phyloP scores from a whole-genome alignment of 2,329 filamentous ascomycete genomes.

The Pseudofabraea citricarpa region DNA sequence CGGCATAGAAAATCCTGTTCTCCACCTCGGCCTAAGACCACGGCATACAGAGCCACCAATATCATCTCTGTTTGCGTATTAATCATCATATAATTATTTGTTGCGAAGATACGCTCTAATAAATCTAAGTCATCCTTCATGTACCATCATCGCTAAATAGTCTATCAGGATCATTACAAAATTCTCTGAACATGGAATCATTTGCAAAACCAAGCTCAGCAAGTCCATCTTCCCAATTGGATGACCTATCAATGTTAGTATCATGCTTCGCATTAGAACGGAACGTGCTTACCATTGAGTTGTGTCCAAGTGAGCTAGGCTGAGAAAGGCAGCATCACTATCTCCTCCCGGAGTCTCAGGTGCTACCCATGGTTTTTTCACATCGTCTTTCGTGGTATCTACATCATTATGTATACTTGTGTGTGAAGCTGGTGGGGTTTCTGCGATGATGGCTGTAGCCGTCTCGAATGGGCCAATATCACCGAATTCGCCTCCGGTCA shows the following conservation, averaged over 20 bases:
- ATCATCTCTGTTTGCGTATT: too few relatives aligned
- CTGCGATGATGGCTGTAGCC: not conserved
- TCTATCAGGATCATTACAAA: constrained; percentile 1
- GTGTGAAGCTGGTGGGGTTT: not conserved
- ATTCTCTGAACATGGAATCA: constrained; percentile 2
- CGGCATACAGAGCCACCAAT: too few relatives aligned
- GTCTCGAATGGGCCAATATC: constrained; percentile 2
- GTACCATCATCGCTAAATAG: not conserved
- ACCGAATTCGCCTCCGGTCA: not conserved
- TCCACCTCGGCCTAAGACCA: too few relatives aligned
- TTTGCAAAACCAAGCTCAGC: constrained; percentile 1
- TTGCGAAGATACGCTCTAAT: too few relatives aligned
- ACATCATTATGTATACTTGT: not conserved
- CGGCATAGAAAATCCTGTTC: too few relatives aligned
- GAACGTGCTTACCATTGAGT: not conserved
- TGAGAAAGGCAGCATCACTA: constrained; percentile 1
- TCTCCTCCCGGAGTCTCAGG: not conserved
- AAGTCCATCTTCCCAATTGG: constrained; percentile 2
- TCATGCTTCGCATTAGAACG: not conserved
- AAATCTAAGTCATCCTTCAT: too few relatives aligned
- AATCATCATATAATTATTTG: too few relatives aligned
- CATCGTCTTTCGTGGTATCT: not conserved
- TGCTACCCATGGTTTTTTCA: not conserved
- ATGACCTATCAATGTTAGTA: not conserved
- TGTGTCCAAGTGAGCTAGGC: not conserved